Base-by-base conservation (phyloP, 2,329 filamentous ascomycete species). In the Arthrobotrys entomopaga region DNA sequence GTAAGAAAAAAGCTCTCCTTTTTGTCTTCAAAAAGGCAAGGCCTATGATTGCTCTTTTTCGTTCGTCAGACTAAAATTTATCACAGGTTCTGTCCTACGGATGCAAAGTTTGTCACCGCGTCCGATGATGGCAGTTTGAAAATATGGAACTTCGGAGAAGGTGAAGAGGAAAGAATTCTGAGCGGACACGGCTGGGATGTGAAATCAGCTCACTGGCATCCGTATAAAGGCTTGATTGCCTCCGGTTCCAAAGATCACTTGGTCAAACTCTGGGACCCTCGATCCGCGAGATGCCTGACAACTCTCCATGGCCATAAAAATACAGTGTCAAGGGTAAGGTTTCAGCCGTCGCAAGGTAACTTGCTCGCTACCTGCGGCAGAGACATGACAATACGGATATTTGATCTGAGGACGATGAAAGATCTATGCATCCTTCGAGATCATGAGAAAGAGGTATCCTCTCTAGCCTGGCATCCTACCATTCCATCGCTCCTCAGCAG, bases 171-270 rank as follows among this genome's bases (percentile, higher is more conserved):
- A 79, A 90, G 90, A 0, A 90, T 90, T 10, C 83, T 99, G 43
- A 91, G 90, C 43, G 95, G 95, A n/a, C 95, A 99, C 81, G 92
- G 93, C 77, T 99, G 95, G 95, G 95, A 99, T 80, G 93, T 92
- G 19, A 98, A 98, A 82, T 92, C 89, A 61, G 96, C 96, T 67
- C 94, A 99, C 81, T 99, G 95, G 95, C 95, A 99, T 83, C 93
- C 94, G 0, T 91, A 90, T 19, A 98, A 97, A 83, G 95, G 95
- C 0, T 83, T 99, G 3, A 86, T 99, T 34, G 94, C 97, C 2
- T 98, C 95, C 0, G 95, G 95, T 42, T 98, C 94, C 10, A 99
- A 99, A 83, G 95, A 99, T 80, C 94, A 99, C 82, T 85, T 96
- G 76, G 92, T 99, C 79, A 98, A 98, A 82, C 88, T 99, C 49